Base-by-base conservation (phyloP, 129 eudicot genomes). In the Flaveria bidentis region DNA sequence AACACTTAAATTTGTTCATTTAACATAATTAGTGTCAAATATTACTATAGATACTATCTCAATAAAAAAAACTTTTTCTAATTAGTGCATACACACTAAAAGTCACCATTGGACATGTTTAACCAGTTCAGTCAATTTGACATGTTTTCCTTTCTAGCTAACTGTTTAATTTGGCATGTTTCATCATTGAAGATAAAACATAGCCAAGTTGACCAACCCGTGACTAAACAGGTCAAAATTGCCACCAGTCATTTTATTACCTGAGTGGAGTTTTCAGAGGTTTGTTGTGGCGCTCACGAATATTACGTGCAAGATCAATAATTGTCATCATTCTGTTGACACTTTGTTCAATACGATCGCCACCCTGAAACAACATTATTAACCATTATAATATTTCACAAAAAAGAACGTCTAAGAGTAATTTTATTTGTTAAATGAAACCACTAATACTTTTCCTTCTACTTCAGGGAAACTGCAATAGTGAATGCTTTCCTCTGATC, bases 231-330 rank as follows among this genome's bases (percentile, higher is more conserved):
- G 65, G 39, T 58, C 6, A 23, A 58, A 23, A 58, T 2, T 12
- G 16, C 7, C 65, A 22, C 15, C 36, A 4, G 65, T 58, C 10
- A 23, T 10, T 58, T 36, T n/a, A 72, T 17, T 63, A 87, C 92
- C 85, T 85, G 56, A 90, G 91, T 13, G 97, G 97, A 66, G 97
- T 80, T 82, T 92, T 92, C 16, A 92, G 78, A 79, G 96, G 97
- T 75, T 92, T 89, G 83, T 90, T 92, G 82, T 89, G 93, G 61
- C 97, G 97, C 77, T 92, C 97, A 44, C 97, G 97, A 25, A 92
- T 89, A 77, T 87, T 92, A 14, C 96, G 91, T 42, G 93, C 97
- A 45, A 84, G 91, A 83, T 92, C 96, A 58, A 92, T 92, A 66
- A 92, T 83, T 26, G 82, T 92, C 91, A 81, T 92, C 97, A 92